These are phyloP conservation scores for Trypanosoma theileri DNA, from an alignment of 208 protist species.

Conservation along the genomic window DNA sequence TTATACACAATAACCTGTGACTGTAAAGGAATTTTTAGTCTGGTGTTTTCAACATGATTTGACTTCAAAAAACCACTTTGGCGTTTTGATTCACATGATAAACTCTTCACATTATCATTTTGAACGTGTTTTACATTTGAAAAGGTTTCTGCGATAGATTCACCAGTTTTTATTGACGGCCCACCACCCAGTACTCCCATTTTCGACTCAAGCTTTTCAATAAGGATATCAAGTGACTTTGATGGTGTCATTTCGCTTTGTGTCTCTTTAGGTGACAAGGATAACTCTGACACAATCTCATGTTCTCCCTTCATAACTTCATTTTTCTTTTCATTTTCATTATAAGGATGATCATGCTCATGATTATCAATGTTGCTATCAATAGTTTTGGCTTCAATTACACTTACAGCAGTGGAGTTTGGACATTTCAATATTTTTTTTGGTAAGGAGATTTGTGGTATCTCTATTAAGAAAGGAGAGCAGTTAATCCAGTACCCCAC, in stretches of 20 bases:
- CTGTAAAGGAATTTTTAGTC: neutral
- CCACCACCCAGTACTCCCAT: neutral
- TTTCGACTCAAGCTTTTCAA: conserved; percentile 31
- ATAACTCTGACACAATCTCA: conserved; percentile 15
- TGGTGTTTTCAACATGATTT: neutral
- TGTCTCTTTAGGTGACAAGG: neutral
- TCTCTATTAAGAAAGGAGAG: conserved; percentile 33
- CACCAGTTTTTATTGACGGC: neutral
- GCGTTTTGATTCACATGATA: neutral
- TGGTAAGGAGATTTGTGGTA: conserved; percentile 36
- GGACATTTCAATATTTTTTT: neutral
- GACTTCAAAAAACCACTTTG: neutral
- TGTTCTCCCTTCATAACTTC: no score
- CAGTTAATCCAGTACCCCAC: conserved; percentile 54
- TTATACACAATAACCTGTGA: conserved; percentile 28
- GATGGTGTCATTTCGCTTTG: conserved; percentile 14
- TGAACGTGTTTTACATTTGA: neutral
- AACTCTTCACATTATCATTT: neutral
- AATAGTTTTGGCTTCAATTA: neutral
- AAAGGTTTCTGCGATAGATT: neutral
- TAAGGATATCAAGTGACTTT: conserved; percentile 34
- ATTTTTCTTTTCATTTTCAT: neutral
- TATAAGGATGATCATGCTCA: neutral
- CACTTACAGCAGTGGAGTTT: neutral
- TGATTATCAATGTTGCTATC: conserved; percentile 6